Evolutionary conservation across 73 alveolate genomes (phyloP).

Genomic region (Paramecium sexaurelia): DNA sequence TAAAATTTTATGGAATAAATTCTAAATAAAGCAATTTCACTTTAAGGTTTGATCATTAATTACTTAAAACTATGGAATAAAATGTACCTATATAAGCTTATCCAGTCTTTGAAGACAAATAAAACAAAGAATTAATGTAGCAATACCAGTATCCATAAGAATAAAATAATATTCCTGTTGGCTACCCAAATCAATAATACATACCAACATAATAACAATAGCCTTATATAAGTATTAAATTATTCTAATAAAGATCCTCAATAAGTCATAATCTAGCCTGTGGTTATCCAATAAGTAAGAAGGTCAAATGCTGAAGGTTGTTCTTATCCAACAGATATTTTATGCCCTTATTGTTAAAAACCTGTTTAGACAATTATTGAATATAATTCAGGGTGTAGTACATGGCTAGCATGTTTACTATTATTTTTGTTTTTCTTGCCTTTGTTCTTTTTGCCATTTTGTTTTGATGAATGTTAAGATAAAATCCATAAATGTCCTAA

Average conservation of each 20-base stretch:
- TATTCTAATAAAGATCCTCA: background rate
- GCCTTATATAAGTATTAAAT: background rate
- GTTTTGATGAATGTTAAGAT: constrained; percentile 37
- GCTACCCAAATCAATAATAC: background rate
- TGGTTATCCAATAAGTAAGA: background rate
- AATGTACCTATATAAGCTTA: background rate
- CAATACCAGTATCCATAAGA: background rate
- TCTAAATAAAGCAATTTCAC: background rate
- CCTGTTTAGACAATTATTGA: background rate
- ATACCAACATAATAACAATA: background rate
- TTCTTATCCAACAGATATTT: background rate
- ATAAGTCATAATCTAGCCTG: background rate
- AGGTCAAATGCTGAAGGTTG: constrained; percentile 9
- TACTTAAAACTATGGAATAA: background rate
- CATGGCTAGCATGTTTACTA: background rate
- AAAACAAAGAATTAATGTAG: background rate
- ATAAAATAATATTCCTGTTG: background rate
- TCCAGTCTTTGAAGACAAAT: background rate
- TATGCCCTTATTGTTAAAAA: constrained; percentile 38
- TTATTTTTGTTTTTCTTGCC: constrained; percentile 2
- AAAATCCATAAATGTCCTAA: constrained; percentile 7
- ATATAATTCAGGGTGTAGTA: background rate
- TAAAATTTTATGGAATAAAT: background rate
- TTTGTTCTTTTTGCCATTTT: constrained; percentile 42
- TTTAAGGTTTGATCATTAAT: background rate